Evolutionary conservation across 2,329 filamentous ascomycete genomes (phyloP), one percentile per base, ranked within the genome.

Genomic region (Colletotrichum incanum): DNA sequence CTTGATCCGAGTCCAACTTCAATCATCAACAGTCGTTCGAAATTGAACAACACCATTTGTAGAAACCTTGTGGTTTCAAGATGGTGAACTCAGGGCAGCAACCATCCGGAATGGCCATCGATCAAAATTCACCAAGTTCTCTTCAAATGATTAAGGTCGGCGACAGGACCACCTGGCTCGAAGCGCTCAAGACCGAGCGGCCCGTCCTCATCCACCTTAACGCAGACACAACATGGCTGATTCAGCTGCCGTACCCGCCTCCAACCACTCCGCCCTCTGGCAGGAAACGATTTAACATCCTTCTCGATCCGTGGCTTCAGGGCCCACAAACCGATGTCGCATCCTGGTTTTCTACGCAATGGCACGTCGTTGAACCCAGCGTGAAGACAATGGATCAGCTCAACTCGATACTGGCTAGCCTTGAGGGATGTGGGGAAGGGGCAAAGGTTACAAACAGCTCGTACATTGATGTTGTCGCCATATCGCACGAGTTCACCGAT

Each of bases 401-500:
- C 8, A 86, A 91, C 58, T 81, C 82, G 2, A 74, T 89, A 34
- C 83, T 90, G 23, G 76, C 80, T 20, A 82, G 86, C 60, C 80
- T 89, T 2, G 90, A 92, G 76, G 78, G 60, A 26, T 73, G 59
- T 1, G 56, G 31, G 8, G 54, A 65, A 26, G 69, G 68, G 47
- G 67, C 76, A 5, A 71, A 62, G 5, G 70, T 45, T 1, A 74
- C 67, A 0, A 76, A 79, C 1, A 67, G 72, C 37, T 82, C 81
- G 16, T 83, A 84, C 55, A 86, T 93, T 39, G 91, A 93, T 77
- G 87, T 82, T 2, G 89, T 93, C 2, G 84, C 85, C 37, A 84
- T 93, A 41, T 89, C 86, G 20, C 91, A 93, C 77, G 91, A 93
- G 77, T 93, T 93, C 75, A 92, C 91, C 1, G 91, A 93, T 76